These are phyloP conservation scores for Geranomyces variabilis DNA, from an alignment of 192 early-diverging fungal species.

Conservation along the genomic window DNA sequence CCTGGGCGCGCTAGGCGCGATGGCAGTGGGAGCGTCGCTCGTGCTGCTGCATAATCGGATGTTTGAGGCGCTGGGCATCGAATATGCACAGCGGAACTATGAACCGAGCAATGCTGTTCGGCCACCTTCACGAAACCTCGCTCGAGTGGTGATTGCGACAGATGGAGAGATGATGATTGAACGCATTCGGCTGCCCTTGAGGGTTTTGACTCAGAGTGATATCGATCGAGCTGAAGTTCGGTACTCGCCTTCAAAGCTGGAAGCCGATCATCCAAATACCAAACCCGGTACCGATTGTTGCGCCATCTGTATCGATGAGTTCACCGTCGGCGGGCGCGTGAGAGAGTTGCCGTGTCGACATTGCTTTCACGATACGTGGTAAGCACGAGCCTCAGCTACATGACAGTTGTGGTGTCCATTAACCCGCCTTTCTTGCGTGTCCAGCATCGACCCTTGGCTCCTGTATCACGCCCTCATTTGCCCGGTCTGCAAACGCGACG, in stretches of 20 bases:
- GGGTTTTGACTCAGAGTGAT: conserved; percentile 31
- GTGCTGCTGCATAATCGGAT: conserved; percentile 27
- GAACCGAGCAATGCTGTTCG: not conserved
- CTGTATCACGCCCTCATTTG: conserved; percentile 52
- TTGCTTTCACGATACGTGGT: conserved; percentile 50
- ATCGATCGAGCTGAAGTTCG: not conserved
- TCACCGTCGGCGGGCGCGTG: conserved; percentile 39
- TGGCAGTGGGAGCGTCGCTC: conserved; percentile 20
- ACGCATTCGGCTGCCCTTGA: conserved; percentile 26
- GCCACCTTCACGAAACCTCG: not conserved
- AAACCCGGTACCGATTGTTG: conserved; percentile 37
- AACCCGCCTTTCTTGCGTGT: not conserved
- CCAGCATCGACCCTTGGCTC: conserved; percentile 57
- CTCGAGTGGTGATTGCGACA: conserved; percentile 19
- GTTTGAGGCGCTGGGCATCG: conserved; percentile 17
- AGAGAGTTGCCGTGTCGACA: conserved; percentile 53
- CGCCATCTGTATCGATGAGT: conserved; percentile 58
- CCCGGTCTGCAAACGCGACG: conserved; percentile 56
- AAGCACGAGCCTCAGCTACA: too few species aligned
- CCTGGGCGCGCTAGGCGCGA: conserved; percentile 17
- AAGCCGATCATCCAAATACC: too few species aligned
- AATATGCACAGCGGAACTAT: not conserved
- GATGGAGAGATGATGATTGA: conserved; percentile 36
- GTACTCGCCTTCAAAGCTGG: not conserved
- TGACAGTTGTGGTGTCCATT: not conserved